phyloP scores from a whole-genome alignment of 805 yeast genomes.

The Scheffersomyces spartinae region DNA sequence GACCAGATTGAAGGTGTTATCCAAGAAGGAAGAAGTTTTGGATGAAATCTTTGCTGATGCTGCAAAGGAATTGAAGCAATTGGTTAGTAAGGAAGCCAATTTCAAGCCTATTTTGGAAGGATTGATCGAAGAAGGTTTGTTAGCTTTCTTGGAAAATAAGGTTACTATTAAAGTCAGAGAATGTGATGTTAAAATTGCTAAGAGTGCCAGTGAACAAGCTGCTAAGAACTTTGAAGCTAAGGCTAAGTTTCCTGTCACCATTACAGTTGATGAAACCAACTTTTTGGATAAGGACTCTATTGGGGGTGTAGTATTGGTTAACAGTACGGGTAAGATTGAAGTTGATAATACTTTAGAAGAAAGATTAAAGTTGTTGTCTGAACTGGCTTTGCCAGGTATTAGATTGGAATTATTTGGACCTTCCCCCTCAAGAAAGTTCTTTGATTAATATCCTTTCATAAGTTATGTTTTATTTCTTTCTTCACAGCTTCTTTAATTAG shows the following conservation, averaged over 20 bases:
- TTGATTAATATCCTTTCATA: slow-evolving; percentile 40
- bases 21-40: slow-evolving; percentile 71
- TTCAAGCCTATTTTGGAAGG: slow-evolving; percentile 66
- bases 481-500: slow-evolving; percentile 1
- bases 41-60: slow-evolving; percentile 66
- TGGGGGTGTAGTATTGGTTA: slow-evolving; percentile 77
- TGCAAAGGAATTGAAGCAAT: slow-evolving; percentile 43
- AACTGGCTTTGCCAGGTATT: slow-evolving; percentile 84
- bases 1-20: slow-evolving; percentile 81
- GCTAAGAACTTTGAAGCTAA: slow-evolving; percentile 50
- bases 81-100: slow-evolving; percentile 41
- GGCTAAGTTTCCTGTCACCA: slow-evolving; percentile 44
- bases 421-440: slow-evolving; percentile 78
- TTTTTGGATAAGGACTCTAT: slow-evolving; percentile 54
- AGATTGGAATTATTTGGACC: slow-evolving; percentile 85
- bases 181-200: slow-evolving; percentile 47
- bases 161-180: slow-evolving; percentile 60
- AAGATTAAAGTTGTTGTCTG: slow-evolving; percentile 73
- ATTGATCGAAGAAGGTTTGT: slow-evolving; percentile 65
- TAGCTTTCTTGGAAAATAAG: slow-evolving; percentile 60
- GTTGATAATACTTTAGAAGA: slow-evolving; percentile 91
- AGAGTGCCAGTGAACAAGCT: slow-evolving; percentile 52
- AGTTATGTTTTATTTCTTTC: slow-evolving; percentile 39
- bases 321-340: slow-evolving; percentile 70
- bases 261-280: slow-evolving; percentile 43